Evolutionary conservation across 2,329 filamentous ascomycete species (phyloP).

Genomic region (Cytospora chrysosperma): DNA sequence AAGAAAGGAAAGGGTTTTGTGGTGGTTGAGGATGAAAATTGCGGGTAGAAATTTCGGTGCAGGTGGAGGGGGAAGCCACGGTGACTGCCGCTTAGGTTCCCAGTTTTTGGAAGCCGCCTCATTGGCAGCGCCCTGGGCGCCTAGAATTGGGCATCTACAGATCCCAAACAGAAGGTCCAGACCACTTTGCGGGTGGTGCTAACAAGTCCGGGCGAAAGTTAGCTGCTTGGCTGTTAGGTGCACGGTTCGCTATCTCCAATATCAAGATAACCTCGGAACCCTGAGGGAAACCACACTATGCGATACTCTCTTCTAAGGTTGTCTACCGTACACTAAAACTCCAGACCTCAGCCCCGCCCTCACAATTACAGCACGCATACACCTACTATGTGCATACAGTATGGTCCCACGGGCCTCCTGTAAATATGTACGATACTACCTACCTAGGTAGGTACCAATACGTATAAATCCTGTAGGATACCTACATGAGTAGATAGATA

Average conservation of each 20-base stretch:
- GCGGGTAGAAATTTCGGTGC: slow-evolving; percentile 1
- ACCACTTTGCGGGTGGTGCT: not conserved
- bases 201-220: not conserved
- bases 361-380: not conserved
- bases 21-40: not conserved
- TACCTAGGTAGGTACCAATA: not conserved
- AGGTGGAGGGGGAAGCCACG: not conserved
- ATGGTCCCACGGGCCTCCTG: no score
- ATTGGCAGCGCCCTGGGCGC: not conserved
- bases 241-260: not conserved
- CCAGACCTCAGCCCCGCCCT: not conserved
- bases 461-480: not conserved
- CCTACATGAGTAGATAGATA: not conserved
- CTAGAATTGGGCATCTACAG: not conserved
- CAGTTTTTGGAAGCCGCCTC: not conserved
- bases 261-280: not conserved
- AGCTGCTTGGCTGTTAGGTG: not conserved
- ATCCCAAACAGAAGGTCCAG: not conserved
- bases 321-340: no score
- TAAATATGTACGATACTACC: not conserved
- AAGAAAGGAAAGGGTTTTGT: slow-evolving; percentile 13
- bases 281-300: not conserved
- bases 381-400: not conserved
- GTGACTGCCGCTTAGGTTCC: slow-evolving; percentile 3
- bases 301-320: no score